phyloP scores from a whole-genome alignment of 2,329 filamentous ascomycete species.

The Mycosphaerella arachidis region DNA sequence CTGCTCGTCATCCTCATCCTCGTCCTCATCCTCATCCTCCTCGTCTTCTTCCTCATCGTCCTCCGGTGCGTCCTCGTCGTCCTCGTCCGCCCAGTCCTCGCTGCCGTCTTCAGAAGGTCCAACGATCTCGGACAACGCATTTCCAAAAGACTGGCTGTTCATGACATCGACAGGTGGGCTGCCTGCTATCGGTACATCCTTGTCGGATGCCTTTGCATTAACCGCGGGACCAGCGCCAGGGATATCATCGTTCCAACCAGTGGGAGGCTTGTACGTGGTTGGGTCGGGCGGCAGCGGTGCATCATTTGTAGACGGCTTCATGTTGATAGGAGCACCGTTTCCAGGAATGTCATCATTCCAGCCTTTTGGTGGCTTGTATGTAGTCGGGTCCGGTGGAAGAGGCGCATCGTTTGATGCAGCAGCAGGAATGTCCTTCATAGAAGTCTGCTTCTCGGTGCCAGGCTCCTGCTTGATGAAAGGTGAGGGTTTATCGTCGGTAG shows the following conservation, averaged over 20 bases:
- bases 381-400: conserved; percentile 39
- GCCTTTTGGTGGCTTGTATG: conserved; percentile 11
- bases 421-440: conserved; percentile 35
- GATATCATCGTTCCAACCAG: conserved; percentile 37
- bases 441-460: conserved; percentile 29
- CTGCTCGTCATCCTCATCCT: conserved; percentile 31
- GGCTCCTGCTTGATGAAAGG: conserved; percentile 36
- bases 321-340: conserved; percentile 12
- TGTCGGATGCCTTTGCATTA: conserved; percentile 24
- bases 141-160: conserved; percentile 21
- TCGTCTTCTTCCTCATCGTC: conserved; percentile 23
- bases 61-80: conserved; percentile 33
- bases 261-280: conserved; percentile 12
- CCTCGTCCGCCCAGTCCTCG: conserved; percentile 31
- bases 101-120: conserved; percentile 24
- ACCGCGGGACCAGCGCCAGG: conserved; percentile 1
- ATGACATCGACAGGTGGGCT: conserved; percentile 43
- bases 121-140: conserved; percentile 24
- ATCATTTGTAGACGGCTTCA: conserved; percentile 20
- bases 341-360: conserved; percentile 37
- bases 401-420: conserved; percentile 25
- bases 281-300: conserved; percentile 43
- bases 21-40: conserved; percentile 34
- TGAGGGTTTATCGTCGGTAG: conserved; percentile 33
- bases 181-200: conserved; percentile 44